phyloP scores from a whole-genome alignment of 495 filamentous ascomycete species.

The Hypoxylon intermedium region DNA sequence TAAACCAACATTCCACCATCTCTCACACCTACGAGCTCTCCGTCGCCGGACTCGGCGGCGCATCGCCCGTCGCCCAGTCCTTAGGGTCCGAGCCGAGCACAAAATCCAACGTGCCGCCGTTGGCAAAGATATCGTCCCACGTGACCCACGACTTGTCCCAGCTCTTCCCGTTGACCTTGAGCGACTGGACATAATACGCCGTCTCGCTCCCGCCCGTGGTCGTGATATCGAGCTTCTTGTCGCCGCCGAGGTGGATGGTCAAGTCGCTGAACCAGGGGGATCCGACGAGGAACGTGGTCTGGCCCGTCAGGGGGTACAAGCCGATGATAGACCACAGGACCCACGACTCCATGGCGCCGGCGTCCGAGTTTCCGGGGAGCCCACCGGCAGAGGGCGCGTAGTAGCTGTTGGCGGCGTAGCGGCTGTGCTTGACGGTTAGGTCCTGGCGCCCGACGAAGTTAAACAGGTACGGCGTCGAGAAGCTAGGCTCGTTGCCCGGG shows the following conservation, averaged over 20 bases:
- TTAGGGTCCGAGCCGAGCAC: conserved; percentile 60
- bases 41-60: conserved; percentile 60
- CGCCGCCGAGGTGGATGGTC: conserved; percentile 62
- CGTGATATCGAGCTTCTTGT: conserved; percentile 63
- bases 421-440: conserved; percentile 61
- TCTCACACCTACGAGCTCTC: conserved; percentile 14
- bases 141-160: conserved; percentile 68
- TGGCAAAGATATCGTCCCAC: conserved; percentile 68
- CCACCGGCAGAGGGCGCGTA: conserved; percentile 60
- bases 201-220: conserved; percentile 56
- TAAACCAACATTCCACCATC: not conserved
- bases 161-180: conserved; percentile 55
- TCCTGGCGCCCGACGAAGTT: conserved; percentile 70
- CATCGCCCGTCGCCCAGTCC: conserved; percentile 63
- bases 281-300: conserved; percentile 69
- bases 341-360: conserved; percentile 75
- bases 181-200: conserved; percentile 62
- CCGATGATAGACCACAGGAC: conserved; percentile 75
- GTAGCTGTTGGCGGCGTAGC: conserved; percentile 62
- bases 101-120: conserved; percentile 69
- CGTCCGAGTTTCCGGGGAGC: conserved; percentile 72
- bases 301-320: conserved; percentile 69
- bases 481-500: conserved; percentile 73
- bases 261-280: conserved; percentile 69
- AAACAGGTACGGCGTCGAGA: conserved; percentile 74